Conservation (phyloP, 1,139 yeast species). For the Sugiyamaella grinbergsii region DNA sequence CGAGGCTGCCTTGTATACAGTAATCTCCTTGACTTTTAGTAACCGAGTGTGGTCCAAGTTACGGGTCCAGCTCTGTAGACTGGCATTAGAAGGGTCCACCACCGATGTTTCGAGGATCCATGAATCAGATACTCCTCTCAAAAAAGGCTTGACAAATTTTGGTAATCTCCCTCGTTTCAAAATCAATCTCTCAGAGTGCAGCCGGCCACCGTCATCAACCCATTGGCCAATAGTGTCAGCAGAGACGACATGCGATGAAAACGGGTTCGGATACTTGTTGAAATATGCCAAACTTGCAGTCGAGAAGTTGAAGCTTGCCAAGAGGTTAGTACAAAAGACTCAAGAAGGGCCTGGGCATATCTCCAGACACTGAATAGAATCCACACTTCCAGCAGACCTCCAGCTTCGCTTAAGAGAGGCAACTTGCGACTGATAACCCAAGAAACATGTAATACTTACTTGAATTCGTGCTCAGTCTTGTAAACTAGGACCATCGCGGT, state of each 20-base stretch:
- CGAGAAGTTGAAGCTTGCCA: constrained; percentile 32
- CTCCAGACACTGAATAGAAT: background rate
- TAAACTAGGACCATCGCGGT: constrained; percentile 29
- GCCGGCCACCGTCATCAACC: constrained; percentile 58
- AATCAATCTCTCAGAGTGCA: constrained; percentile 73
- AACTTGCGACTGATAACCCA: no score
- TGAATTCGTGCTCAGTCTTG: constrained; percentile 21
- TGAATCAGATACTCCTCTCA: constrained; percentile 71
- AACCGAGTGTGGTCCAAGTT: constrained; percentile 85
- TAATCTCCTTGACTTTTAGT: constrained; percentile 76
- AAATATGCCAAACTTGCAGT: constrained; percentile 35
- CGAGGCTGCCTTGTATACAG: constrained; percentile 51
- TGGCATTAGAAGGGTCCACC: constrained; percentile 62
- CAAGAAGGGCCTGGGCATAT: background rate
- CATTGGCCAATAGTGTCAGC: constrained; percentile 70
- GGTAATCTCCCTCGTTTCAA: constrained; percentile 84
- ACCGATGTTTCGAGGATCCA: constrained; percentile 84
- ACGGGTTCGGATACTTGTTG: constrained; percentile 54
- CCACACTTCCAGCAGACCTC: background rate
- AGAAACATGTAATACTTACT: constrained; percentile 13
- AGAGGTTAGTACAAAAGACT: background rate
- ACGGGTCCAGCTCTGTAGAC: constrained; percentile 71
- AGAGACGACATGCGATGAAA: constrained; percentile 82
- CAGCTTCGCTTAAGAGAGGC: no score
- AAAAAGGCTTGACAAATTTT: constrained; percentile 71